phyloP scores from a whole-genome alignment of 2,329 filamentous ascomycete species.

The Colletotrichum destructivum region DNA sequence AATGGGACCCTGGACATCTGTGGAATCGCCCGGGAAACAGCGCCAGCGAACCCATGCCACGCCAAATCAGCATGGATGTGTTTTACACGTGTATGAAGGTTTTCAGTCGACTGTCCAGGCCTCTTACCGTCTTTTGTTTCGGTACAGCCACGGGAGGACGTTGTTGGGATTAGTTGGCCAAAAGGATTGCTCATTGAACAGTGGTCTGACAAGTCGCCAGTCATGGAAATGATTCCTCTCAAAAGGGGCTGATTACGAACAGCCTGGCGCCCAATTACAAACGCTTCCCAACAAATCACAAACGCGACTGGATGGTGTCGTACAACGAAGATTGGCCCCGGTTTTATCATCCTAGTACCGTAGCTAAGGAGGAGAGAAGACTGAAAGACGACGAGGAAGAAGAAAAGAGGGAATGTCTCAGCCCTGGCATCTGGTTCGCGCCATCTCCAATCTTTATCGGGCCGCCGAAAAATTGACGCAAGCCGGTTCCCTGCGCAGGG shows the following conservation, averaged over 20 bases:
- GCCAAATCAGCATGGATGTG: constrained; percentile 18
- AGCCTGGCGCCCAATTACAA: not conserved
- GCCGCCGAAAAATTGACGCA: constrained; percentile 24
- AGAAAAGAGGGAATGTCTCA: constrained; percentile 6
- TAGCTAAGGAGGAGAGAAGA: not conserved
- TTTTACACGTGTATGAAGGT: constrained; percentile 19
- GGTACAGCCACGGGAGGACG: not conserved
- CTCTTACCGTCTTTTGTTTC: not conserved
- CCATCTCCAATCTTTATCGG: constrained; percentile 21
- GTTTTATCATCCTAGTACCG: not conserved
- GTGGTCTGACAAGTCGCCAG: constrained; percentile 1
- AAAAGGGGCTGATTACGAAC: not conserved
- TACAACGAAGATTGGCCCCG: not conserved
- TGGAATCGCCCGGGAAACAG: constrained; percentile 19
- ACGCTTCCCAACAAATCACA: not conserved
- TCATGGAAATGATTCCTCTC: not conserved
- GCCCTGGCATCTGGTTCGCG: constrained; percentile 26
- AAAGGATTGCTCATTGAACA: not conserved
- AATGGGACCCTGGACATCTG: not conserved
- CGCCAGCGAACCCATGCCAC: constrained; percentile 14
- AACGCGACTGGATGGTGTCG: constrained; percentile 5
- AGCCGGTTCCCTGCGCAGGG: constrained; percentile 13
- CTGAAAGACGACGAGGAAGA: not conserved
- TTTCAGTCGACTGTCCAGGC: not conserved
- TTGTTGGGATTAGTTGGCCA: not conserved